These are phyloP conservation scores for Monosporascus sp. DNA, from an alignment of 2,329 filamentous ascomycete species.

Conservation along the genomic window DNA sequence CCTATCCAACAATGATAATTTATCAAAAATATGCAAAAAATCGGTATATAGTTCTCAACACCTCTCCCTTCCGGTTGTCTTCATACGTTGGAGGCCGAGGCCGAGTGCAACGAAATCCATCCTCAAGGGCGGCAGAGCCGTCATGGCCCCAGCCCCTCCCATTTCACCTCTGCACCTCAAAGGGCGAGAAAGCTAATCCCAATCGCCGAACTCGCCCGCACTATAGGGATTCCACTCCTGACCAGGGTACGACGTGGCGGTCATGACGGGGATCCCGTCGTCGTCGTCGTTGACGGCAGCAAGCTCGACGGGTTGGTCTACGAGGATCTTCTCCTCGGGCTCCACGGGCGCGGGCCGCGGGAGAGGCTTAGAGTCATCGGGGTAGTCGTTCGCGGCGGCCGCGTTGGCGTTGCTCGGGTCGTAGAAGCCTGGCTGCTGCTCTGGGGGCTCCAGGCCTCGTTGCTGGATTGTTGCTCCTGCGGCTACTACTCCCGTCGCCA, in stretches of 20 bases:
- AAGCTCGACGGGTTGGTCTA: conserved; percentile 24
- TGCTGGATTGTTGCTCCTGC: not conserved
- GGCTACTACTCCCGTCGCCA: not conserved
- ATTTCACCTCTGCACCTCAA: too few species aligned
- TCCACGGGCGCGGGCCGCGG: conserved; percentile 11
- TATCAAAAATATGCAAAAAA: too few species aligned
- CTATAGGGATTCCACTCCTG: conserved; percentile 49
- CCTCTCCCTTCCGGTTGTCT: too few species aligned
- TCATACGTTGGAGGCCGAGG: too few species aligned
- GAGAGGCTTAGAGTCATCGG: conserved; percentile 2
- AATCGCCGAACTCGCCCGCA: conserved; percentile 29
- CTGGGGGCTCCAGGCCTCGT: not conserved
- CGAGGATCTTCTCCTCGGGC: conserved; percentile 33
- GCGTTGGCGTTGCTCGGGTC: not conserved
- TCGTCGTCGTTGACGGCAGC: conserved; percentile 28
- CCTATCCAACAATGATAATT: too few species aligned
- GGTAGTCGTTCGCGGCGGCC: conserved; percentile 1
- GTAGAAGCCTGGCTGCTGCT: not conserved
- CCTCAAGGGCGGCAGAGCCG: too few species aligned
- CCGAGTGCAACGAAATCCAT: too few species aligned
- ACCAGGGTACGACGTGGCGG: conserved; percentile 50
- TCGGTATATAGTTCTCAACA: too few species aligned
- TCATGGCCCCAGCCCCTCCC: too few species aligned
- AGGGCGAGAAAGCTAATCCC: conserved; percentile 10
- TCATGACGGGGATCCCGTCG: conserved; percentile 44